A percentile compares a stretch with the other conserved stretches of the same genome.
Conservation (phyloP, 768 basidiomycete genomes). For the Rhodotorula babjevae region DNA sequence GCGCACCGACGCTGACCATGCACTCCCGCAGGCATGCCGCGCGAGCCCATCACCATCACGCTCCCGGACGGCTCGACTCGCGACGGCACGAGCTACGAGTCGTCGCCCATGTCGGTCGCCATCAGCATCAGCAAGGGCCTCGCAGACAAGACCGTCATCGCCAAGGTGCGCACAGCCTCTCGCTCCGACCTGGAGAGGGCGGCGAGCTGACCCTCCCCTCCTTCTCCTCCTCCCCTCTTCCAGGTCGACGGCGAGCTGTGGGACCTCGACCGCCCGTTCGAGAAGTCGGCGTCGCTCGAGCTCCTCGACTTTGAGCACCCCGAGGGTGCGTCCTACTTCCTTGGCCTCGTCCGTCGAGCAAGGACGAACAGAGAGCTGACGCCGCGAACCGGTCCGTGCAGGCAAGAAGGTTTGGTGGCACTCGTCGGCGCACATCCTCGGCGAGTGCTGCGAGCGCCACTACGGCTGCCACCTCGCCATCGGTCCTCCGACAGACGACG, state of each 20-base stretch:
- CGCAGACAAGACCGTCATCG: slow-evolving; percentile 83
- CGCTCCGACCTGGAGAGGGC: background rate
- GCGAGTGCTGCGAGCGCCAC: slow-evolving; percentile 91
- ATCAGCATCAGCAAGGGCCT: slow-evolving; percentile 79
- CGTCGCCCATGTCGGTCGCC: slow-evolving; percentile 84
- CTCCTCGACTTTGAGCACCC: slow-evolving; percentile 87
- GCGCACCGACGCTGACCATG: background rate
- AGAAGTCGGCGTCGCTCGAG: slow-evolving; percentile 71
- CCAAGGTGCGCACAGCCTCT: slow-evolving; percentile 59
- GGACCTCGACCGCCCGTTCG: slow-evolving; percentile 94
- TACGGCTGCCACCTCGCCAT: slow-evolving; percentile 96
- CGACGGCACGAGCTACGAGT: slow-evolving; percentile 87
- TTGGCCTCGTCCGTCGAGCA: too few species aligned
- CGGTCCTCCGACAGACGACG: slow-evolving; percentile 93
- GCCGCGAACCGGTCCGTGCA: slow-evolving; percentile 46
- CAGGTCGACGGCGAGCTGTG: slow-evolving; percentile 81
- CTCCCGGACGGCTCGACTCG: slow-evolving; percentile 79
- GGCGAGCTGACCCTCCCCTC: background rate
- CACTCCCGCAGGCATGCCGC: slow-evolving; percentile 53
- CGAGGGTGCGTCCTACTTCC: slow-evolving; percentile 57
- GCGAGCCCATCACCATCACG: slow-evolving; percentile 75
- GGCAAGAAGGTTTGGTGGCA: slow-evolving; percentile 99
- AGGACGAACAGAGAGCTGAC: background rate
- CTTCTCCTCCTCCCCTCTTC: background rate
- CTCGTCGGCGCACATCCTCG: slow-evolving; percentile 95